A percentile compares a stretch with the other conserved stretches of the same genome.
Evolutionary conservation across 345 rosid genomes (phyloP).

Genomic region (Murraya koenigii): DNA sequence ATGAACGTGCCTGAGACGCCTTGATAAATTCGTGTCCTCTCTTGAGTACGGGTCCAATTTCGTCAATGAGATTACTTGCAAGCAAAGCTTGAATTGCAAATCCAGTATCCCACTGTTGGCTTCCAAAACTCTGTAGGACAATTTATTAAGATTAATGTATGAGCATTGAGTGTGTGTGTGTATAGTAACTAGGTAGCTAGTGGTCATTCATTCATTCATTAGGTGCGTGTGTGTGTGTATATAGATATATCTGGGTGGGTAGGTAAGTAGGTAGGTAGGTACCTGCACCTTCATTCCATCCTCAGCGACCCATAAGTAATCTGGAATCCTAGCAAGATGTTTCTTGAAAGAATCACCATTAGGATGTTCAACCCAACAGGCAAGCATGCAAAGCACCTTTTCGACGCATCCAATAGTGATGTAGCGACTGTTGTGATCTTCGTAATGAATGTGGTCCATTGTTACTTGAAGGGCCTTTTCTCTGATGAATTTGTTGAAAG

Average conservation of each 20-base stretch:
- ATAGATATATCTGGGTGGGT: too few relatives aligned
- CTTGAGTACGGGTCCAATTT: conserved; percentile 51
- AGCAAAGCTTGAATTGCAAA: conserved; percentile 76
- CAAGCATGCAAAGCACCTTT: conserved; percentile 30
- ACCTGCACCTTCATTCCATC: conserved; percentile 97
- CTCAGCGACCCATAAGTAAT: conserved; percentile 88
- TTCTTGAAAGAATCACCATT: conserved; percentile 58
- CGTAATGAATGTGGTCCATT: conserved; percentile 15
- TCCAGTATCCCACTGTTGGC: conserved; percentile 79
- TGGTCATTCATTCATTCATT: too few relatives aligned
- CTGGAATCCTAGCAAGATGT: conserved; percentile 72
- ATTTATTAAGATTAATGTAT: too few relatives aligned
- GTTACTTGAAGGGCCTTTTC: conserved; percentile 18
- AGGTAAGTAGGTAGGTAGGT: too few relatives aligned
- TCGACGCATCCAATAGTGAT: conserved; percentile 36
- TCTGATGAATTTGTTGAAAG: conserved; percentile 26
- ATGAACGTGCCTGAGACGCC: conserved; percentile 54
- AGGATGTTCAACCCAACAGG: conserved; percentile 45
- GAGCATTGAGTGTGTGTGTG: too few relatives aligned
- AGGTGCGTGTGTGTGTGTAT: too few relatives aligned
- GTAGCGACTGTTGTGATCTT: conserved; percentile 36
- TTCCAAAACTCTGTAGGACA: conserved; percentile 61
- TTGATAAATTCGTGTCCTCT: conserved; percentile 78
- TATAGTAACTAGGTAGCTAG: too few relatives aligned
- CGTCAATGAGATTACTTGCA: conserved; percentile 51